Conservation (phyloP, 306 rosid species). For the Gastrolobium villosum region DNA sequence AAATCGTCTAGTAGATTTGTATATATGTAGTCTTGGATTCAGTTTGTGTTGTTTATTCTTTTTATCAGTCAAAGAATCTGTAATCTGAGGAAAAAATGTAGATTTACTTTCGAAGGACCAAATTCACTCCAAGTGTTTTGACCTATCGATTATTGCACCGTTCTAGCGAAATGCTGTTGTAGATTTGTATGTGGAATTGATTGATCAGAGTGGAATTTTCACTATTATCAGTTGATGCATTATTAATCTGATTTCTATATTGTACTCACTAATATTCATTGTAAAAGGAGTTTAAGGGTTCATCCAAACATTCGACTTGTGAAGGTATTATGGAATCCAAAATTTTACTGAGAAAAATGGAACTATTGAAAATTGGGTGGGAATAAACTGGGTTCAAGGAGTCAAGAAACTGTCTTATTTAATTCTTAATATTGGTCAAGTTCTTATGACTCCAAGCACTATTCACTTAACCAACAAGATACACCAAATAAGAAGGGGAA, state of each 20-base stretch:
- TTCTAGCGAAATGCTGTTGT: conserved; percentile 2
- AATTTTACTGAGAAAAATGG: conserved; percentile 3
- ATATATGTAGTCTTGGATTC: conserved; percentile 35
- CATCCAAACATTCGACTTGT: conserved; percentile 23
- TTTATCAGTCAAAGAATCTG: conserved; percentile 8
- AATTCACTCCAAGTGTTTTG: too few relatives aligned
- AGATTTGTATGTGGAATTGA: conserved; percentile 10
- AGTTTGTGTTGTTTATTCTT: conserved; percentile 29
- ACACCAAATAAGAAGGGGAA: not conserved
- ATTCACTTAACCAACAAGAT: conserved; percentile 8
- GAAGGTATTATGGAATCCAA: not conserved
- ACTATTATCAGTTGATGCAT: conserved; percentile 27
- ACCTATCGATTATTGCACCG: conserved; percentile 4
- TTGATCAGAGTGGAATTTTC: conserved; percentile 30
- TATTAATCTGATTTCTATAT: conserved; percentile 18
- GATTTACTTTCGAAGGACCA: too few relatives aligned
- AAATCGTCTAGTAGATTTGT: conserved; percentile 12
- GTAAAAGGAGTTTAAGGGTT: conserved; percentile 14
- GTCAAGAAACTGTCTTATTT: not conserved
- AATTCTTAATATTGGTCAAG: not conserved
- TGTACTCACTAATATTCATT: conserved; percentile 17
- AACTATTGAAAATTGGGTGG: not conserved
- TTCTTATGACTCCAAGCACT: not conserved
- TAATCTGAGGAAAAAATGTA: conserved; percentile 27
- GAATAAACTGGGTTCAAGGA: not conserved